phyloP scores from a whole-genome alignment of 352 stramenopile species.

The Phytophthora crassamura region DNA sequence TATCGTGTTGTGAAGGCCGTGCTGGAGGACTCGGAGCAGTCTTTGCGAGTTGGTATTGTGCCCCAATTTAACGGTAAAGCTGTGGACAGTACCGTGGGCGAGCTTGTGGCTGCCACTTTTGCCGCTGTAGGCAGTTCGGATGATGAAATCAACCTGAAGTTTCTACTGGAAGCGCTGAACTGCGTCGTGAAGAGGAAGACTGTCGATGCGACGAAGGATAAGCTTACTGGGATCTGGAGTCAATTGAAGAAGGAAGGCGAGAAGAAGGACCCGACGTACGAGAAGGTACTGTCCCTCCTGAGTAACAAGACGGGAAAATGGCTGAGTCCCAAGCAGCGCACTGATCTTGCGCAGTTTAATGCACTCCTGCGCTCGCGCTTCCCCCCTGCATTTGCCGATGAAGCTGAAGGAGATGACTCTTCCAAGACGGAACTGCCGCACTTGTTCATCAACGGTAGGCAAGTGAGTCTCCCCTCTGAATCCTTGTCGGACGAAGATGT shows the following conservation, averaged over 20 bases:
- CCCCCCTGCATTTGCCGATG: conserved; percentile 26
- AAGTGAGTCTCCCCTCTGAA: conserved; percentile 58
- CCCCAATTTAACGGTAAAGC: conserved; percentile 40
- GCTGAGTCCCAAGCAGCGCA: conserved; percentile 33
- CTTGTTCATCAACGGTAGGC: conserved; percentile 79
- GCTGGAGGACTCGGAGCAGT: conserved; percentile 70
- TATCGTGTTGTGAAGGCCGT: conserved; percentile 67
- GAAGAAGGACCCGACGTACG: conserved; percentile 25
- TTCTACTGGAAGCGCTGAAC: conserved; percentile 62
- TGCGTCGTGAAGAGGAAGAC: conserved; percentile 67
- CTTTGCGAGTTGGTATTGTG: conserved; percentile 67
- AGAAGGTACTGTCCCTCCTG: conserved; percentile 33
- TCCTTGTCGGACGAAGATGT: conserved; percentile 72
- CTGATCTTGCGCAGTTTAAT: conserved; percentile 49
- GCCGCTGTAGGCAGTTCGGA: conserved; percentile 62
- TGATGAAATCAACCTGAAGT: conserved; percentile 51
- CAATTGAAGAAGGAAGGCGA: conserved; percentile 32
- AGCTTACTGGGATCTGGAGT: conserved; percentile 55
- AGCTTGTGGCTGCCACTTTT: conserved; percentile 61
- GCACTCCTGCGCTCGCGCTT: conserved; percentile 50
- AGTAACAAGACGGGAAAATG: conserved; percentile 30
- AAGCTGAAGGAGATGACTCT: conserved; percentile 10
- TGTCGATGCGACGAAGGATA: conserved; percentile 51
- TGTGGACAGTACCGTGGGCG: conserved; percentile 29
- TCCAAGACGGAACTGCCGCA: conserved; percentile 31